Conservation (phyloP, 345 rosid species). For the Boechera stricta region DNA sequence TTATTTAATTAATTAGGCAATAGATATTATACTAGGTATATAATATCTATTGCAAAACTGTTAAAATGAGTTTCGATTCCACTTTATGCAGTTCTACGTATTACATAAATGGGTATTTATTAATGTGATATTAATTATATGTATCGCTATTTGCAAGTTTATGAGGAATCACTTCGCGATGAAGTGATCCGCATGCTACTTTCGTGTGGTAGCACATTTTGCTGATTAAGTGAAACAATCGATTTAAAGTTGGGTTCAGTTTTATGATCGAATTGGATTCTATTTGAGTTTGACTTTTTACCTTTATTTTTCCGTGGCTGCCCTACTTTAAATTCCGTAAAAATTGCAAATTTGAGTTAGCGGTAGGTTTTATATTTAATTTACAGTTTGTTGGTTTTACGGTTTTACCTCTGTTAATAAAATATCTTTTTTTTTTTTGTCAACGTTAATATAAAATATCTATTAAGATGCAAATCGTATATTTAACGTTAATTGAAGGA, state of each 20-base stretch:
- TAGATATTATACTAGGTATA: neutral
- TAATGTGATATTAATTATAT: neutral
- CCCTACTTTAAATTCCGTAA: neutral
- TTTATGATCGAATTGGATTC: neutral
- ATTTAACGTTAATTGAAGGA: conserved; percentile 4
- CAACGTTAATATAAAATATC: no score
- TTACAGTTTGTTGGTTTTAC: neutral
- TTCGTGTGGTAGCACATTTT: conserved; percentile 28
- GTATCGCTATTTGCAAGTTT: conserved; percentile 20
- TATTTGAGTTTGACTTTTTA: neutral
- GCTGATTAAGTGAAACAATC: neutral
- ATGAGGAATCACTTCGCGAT: conserved; percentile 30
- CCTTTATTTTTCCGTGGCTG: neutral
- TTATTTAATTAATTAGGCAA: neutral
- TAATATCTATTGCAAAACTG: neutral
- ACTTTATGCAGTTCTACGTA: conserved; percentile 39
- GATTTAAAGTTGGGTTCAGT: neutral
- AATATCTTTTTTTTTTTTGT: no score
- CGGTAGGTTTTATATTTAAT: neutral
- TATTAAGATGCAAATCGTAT: neutral
- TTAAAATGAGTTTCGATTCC: conserved; percentile 9
- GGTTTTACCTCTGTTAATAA: neutral
- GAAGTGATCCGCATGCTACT: conserved; percentile 39
- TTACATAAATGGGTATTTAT: neutral
- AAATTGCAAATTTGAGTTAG: neutral